Conservation (phyloP, 768 basidiomycete species). For the Hydnomerulius pinastri region DNA sequence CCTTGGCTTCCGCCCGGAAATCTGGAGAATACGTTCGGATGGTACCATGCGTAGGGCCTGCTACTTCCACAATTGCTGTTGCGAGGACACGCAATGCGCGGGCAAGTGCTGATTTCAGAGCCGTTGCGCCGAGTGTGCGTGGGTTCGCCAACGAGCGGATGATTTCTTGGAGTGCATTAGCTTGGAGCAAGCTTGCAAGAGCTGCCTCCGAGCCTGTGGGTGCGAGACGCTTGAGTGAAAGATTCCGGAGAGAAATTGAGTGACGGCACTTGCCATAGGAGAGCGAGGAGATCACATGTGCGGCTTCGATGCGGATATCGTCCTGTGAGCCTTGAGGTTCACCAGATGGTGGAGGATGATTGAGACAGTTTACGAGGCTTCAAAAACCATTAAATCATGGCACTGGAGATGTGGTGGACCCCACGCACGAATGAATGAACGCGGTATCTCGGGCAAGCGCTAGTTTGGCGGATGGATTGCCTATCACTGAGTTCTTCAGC, state of each 20-base stretch:
- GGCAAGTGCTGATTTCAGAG: constrained; percentile 57
- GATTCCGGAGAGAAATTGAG: not conserved
- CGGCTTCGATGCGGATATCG: constrained; percentile 68
- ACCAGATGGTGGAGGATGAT: constrained; percentile 36
- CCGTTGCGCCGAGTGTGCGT: constrained; percentile 29
- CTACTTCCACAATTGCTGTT: constrained; percentile 61
- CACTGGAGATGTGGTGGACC: not conserved
- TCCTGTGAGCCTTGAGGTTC: constrained; percentile 43
- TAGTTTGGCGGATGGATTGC: constrained; percentile 73
- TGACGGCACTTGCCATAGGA: constrained; percentile 53
- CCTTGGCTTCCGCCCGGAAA: constrained; percentile 52
- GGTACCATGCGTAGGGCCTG: constrained; percentile 72
- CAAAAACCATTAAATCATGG: not conserved
- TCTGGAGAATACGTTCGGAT: constrained; percentile 39
- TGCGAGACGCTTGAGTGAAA: not conserved
- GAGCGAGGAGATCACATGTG: constrained; percentile 73
- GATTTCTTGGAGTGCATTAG: constrained; percentile 60
- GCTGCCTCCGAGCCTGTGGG: constrained; percentile 60
- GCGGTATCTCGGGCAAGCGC: constrained; percentile 55
- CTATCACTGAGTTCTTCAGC: constrained; percentile 76
- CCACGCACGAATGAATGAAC: constrained; percentile 56
- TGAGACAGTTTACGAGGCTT: constrained; percentile 66
- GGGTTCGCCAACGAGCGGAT: constrained; percentile 60
- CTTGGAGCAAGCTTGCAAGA: constrained; percentile 55
- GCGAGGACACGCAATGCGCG: constrained; percentile 65